Evolutionary conservation across 2,329 filamentous ascomycete genomes (phyloP).

Genomic region (Dactylonectria macrodidyma): DNA sequence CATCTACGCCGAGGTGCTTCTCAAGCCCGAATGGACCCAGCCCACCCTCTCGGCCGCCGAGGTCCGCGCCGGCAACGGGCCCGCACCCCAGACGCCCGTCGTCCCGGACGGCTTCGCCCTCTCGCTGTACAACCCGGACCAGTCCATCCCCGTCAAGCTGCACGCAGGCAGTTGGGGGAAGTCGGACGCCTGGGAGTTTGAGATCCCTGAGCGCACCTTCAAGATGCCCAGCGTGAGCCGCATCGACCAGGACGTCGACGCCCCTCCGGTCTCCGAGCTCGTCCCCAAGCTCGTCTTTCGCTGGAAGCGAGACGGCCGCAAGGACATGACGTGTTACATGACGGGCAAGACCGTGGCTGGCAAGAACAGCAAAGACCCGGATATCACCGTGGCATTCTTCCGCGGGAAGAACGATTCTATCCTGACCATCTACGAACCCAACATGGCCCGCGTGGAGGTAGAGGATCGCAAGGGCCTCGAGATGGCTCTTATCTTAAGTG

Average conservation of each 20-base stretch:
- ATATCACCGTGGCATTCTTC: constrained; percentile 95
- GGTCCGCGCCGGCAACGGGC: constrained; percentile 77
- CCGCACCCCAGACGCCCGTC: constrained; percentile 76
- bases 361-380: constrained; percentile 91
- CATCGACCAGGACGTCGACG: constrained; percentile 79
- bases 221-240: constrained; percentile 82
- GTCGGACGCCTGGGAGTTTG: constrained; percentile 89
- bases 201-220: constrained; percentile 90
- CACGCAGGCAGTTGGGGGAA: constrained; percentile 85
- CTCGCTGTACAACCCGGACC: constrained; percentile 94
- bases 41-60: constrained; percentile 87
- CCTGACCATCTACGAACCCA: constrained; percentile 93
- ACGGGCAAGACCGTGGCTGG: constrained; percentile 82
- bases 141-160: constrained; percentile 79
- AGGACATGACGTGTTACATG: constrained; percentile 91
- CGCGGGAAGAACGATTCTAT: constrained; percentile 75
- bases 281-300: constrained; percentile 86
- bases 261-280: constrained; percentile 57
- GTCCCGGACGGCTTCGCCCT: constrained; percentile 86
- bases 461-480: constrained; percentile 96
- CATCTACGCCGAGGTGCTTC: constrained; percentile 88
- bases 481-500: constrained; percentile 78
- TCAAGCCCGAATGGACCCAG: constrained; percentile 88
- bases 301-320: constrained; percentile 92
- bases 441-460: constrained; percentile 89